Percentiles rank a stretch among this genome's conserved stretches.
Conservation (phyloP, 495 filamentous ascomycete species). For the Extremus antarcticus region DNA sequence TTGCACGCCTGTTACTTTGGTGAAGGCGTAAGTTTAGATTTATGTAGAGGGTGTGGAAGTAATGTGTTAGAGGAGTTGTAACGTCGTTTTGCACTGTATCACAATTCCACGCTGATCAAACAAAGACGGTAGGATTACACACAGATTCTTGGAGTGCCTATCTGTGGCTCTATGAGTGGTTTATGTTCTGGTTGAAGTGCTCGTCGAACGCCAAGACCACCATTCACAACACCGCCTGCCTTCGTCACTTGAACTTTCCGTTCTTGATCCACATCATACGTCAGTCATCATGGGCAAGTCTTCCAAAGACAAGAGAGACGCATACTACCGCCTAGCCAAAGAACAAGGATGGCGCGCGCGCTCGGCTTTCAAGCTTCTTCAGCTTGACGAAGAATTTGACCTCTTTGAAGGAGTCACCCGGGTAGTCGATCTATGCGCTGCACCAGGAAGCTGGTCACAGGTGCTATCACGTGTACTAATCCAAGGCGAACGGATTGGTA, state of each 20-base stretch:
- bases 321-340: slow-evolving; percentile 94
- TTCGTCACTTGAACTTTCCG: too few relatives aligned
- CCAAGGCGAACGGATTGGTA: slow-evolving; percentile 80
- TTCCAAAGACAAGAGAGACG: slow-evolving; percentile 96
- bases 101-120: too few relatives aligned
- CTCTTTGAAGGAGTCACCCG: slow-evolving; percentile 78
- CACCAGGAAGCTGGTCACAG: slow-evolving; percentile 93
- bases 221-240: too few relatives aligned
- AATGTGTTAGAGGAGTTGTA: not conserved
- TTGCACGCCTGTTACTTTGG: slow-evolving; percentile 3
- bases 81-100: not conserved
- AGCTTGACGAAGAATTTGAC: slow-evolving; percentile 94
- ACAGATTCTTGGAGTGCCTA: too few relatives aligned
- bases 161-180: too few relatives aligned
- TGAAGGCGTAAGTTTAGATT: not conserved
- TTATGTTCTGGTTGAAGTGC: too few relatives aligned
- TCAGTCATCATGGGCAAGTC: slow-evolving; percentile 94
- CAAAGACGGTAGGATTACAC: too few relatives aligned
- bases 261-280: too few relatives aligned
- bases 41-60: not conserved
- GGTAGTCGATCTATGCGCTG: slow-evolving; percentile 92
- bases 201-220: too few relatives aligned
- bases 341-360: slow-evolving; percentile 97
- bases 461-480: slow-evolving; percentile 87
- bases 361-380: slow-evolving; percentile 91